These are phyloP conservation scores for Aspergillus intermedius DNA, from an alignment of 2,329 filamentous ascomycete species.

Conservation along the genomic window DNA sequence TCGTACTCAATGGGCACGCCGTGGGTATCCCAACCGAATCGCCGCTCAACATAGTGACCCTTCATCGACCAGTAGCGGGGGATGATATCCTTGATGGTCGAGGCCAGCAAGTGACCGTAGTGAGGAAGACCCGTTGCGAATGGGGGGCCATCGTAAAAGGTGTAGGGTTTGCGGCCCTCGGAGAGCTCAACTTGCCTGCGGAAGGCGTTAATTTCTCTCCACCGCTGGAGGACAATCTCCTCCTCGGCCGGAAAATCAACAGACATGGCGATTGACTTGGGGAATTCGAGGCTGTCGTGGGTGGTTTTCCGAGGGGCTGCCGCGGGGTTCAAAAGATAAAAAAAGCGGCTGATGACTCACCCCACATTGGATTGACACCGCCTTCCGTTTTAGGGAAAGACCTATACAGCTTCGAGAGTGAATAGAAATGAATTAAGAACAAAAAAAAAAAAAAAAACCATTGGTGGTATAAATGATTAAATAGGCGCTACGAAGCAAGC, in stretches of 20 bases:
- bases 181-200: slow-evolving; percentile 81
- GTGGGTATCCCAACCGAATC: slow-evolving; percentile 95
- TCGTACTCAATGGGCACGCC: slow-evolving; percentile 94
- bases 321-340: slow-evolving; percentile 19
- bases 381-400: not conserved
- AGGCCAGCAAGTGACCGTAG: slow-evolving; percentile 74
- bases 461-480: no score
- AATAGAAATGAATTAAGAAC: no score
- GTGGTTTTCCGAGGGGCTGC: not conserved
- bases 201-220: slow-evolving; percentile 90
- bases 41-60: slow-evolving; percentile 81
- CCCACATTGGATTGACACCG: slow-evolving; percentile 9
- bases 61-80: slow-evolving; percentile 98
- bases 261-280: slow-evolving; percentile 53
- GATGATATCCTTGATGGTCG: slow-evolving; percentile 96
- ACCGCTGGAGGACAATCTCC: slow-evolving; percentile 73
- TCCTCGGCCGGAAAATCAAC: slow-evolving; percentile 93
- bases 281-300: slow-evolving; percentile 11
- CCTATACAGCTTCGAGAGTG: no score
- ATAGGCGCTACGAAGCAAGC: no score
- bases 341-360: slow-evolving; percentile 16
- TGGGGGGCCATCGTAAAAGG: slow-evolving; percentile 86
- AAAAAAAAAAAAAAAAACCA: no score
- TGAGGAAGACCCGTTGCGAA: slow-evolving; percentile 67
- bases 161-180: slow-evolving; percentile 73